Evolutionary conservation across 257 asterid species (phyloP).

Genomic region (Solanum gracilifrons): DNA sequence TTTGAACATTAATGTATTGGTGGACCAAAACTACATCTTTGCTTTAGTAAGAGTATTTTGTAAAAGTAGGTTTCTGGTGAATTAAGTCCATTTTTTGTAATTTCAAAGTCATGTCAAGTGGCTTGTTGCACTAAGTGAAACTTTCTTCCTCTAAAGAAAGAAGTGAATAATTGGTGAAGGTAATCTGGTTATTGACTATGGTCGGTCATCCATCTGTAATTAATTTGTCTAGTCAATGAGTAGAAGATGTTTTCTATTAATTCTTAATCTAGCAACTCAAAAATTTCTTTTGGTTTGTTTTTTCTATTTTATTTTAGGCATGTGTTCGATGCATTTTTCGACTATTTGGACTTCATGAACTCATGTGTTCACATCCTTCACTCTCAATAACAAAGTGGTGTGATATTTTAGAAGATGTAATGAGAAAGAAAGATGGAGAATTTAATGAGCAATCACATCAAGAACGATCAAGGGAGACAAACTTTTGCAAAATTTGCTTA

Average conservation of each 20-base stretch:
- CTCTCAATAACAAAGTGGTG: conserved; percentile 18
- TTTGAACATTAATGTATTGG: background rate
- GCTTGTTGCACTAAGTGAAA: background rate
- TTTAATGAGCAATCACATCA: conserved; percentile 3
- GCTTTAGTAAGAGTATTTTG: background rate
- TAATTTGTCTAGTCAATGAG: background rate
- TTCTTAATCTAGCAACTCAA: background rate
- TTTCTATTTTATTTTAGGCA: conserved; percentile 31
- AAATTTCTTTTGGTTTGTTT: background rate
- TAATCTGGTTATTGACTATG: background rate
- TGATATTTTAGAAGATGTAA: conserved; percentile 28
- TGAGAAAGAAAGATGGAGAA: conserved; percentile 18
- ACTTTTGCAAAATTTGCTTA: conserved; percentile 53
- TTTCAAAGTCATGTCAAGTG: background rate
- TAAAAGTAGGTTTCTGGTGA: background rate
- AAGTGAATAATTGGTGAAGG: background rate
- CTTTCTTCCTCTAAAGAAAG: background rate
- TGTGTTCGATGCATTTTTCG: conserved; percentile 54
- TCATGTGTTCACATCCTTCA: conserved; percentile 33
- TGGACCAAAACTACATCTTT: background rate
- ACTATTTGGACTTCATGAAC: conserved; percentile 36
- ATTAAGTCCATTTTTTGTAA: background rate
- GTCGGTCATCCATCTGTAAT: background rate
- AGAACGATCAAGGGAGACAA: conserved; percentile 18
- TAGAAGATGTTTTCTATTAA: background rate